phyloP scores from a whole-genome alignment of 805 yeast species.

The Barnettozyma sucrosica region DNA sequence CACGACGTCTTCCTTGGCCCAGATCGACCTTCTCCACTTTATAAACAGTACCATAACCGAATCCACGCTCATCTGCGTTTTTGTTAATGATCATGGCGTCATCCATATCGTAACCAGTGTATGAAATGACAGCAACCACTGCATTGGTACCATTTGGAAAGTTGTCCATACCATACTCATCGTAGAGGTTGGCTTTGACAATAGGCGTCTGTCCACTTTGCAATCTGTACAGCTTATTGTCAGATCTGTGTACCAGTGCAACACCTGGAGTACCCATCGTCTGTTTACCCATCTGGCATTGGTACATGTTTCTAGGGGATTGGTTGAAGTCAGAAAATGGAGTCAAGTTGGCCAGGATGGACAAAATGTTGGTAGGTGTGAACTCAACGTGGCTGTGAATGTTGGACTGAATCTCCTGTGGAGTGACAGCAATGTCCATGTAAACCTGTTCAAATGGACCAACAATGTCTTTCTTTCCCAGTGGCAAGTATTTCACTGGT shows the following conservation, averaged over 20 bases:
- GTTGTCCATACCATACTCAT: conserved; percentile 95
- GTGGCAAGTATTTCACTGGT: conserved; percentile 87
- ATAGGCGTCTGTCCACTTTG: conserved; percentile 97
- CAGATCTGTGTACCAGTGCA: conserved; percentile 85
- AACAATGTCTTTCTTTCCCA: conserved; percentile 75
- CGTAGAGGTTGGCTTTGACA: conserved; percentile 88
- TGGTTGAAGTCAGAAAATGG: conserved; percentile 98
- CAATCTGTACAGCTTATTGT: conserved; percentile 86
- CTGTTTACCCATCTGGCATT: conserved; percentile 99
- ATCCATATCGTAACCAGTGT: conserved; percentile 99
- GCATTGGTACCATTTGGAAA: conserved; percentile 99
- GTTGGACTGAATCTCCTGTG: conserved; percentile 77
- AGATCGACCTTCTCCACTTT: conserved; percentile 91
- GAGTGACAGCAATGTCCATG: conserved; percentile 92
- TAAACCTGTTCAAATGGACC: conserved; percentile 99
- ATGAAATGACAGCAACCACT: conserved; percentile 96
- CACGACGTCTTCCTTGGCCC: conserved; percentile 69
- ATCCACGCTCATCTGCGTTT: conserved; percentile 96
- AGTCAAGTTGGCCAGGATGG: conserved; percentile 93
- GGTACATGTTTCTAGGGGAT: conserved; percentile 99
- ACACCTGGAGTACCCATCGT: conserved; percentile 99
- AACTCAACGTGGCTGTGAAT: conserved; percentile 91
- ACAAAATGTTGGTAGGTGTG: conserved; percentile 89
- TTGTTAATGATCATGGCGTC: conserved; percentile 98
- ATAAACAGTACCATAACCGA: conserved; percentile 94